Evolutionary conservation across 768 basidiomycete species (phyloP), one percentile per base, ranked within the genome.

Genomic region (Amanita thiersii): DNA sequence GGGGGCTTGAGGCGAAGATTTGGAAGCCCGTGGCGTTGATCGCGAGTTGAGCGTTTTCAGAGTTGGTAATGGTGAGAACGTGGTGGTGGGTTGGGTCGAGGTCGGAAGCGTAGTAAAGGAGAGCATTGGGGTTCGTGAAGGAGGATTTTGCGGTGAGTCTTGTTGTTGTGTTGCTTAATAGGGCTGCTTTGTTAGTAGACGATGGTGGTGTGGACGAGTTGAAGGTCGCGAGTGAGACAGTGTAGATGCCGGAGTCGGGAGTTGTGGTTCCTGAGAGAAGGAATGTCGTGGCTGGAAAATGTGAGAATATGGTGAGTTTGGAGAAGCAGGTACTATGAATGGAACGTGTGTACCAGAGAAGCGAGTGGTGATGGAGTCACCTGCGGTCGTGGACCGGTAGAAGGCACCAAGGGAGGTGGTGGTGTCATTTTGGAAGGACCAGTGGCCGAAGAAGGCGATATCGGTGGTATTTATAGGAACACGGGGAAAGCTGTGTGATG

Each of bases 21-120:
- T 70, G 69, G 47, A 84, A 66, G 26, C 77, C 74, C 25, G 63
- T 69, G 5, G 72, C 60, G 8, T 59, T 59, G 24, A 81, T 35
- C 3, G 70, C 66, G 17, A 87, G 56, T 9, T 69, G 67, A 1
- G 63, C 55, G 29, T 74, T 72, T 45, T 75, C 73, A 26, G 64
- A 63, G 54, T 89, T 88, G 20, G 58, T 59, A 28, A 89, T 60
- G 9, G 65, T 54, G 17, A 89, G 52, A 3, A 62, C 52, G 53
- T 89, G 84, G 10, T 50, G 40, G 5, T 48, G 23, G 38, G 58
- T 60, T 10, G 72, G 64, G 49, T 85, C 65, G 33, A 89, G 68
- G 12, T 74, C 76, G 14, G 75, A 75, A 28, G 73, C 68, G 50
- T 71, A 79, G 55, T 78, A 88, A 8, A 89, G 65, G 3, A 86